These are phyloP conservation scores for Vitis riparia DNA, from an alignment of 164 flowering plant genomes.

Conservation along the genomic window DNA sequence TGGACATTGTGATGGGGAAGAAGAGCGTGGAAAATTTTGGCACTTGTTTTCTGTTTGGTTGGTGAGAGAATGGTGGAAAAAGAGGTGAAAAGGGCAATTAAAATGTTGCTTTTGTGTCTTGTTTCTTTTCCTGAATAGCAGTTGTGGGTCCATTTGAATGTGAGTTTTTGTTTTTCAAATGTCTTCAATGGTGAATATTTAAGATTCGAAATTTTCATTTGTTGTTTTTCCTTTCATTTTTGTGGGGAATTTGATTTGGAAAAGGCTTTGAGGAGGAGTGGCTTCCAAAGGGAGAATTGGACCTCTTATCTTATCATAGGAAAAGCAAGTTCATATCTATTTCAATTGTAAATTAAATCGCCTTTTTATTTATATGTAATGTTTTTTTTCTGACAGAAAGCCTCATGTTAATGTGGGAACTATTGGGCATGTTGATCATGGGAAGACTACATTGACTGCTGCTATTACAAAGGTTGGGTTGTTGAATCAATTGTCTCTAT, in stretches of 20 bases:
- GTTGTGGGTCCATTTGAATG: too few species aligned
- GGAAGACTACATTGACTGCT: slow-evolving; percentile 95
- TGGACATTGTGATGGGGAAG: too few species aligned
- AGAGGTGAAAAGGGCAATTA: too few species aligned
- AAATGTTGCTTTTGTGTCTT: background rate
- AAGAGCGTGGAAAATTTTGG: too few species aligned
- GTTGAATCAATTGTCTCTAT: background rate
- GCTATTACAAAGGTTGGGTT: slow-evolving; percentile 87
- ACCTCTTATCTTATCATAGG: background rate
- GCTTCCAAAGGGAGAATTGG: too few species aligned
- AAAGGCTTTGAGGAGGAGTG: too few species aligned
- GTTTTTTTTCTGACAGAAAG: slow-evolving; percentile 49
- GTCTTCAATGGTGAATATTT: too few species aligned
- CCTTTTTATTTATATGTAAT: background rate
- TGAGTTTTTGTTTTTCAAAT: too few species aligned
- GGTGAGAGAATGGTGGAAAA: too few species aligned
- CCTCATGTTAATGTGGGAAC: slow-evolving; percentile 98
- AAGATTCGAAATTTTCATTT: background rate
- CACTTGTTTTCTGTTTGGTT: too few species aligned
- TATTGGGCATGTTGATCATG: slow-evolving; percentile 98
- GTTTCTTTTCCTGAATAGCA: background rate
- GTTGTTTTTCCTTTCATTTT: background rate
- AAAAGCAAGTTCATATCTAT: background rate
- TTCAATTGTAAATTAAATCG: background rate
- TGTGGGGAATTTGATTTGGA: too few species aligned